These are phyloP conservation scores for Farysia itapuensis DNA, from an alignment of 1,284 basidiomycete genomes.

Conservation along the genomic window DNA sequence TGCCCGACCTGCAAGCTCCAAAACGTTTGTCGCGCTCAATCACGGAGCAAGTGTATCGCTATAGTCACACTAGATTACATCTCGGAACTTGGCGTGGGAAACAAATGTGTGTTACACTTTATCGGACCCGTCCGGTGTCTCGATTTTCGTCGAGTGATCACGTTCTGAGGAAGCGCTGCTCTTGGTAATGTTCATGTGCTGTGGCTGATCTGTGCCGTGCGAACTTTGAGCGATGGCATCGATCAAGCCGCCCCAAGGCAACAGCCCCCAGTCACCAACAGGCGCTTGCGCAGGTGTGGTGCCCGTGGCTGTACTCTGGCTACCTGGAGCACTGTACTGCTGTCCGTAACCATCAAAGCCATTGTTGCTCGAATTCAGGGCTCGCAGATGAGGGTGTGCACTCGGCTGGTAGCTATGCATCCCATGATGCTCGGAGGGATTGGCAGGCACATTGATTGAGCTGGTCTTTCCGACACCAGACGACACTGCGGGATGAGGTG, in stretches of 20 bases:
- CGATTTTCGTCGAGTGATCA: too few relatives aligned
- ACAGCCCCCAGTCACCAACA: slow-evolving; percentile 26
- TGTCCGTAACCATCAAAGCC: slow-evolving; percentile 9
- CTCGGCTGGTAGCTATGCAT: slow-evolving; percentile 27
- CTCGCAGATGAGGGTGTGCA: slow-evolving; percentile 31
- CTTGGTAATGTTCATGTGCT: too few relatives aligned
- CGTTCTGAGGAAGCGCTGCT: too few relatives aligned
- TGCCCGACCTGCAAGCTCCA: not conserved
- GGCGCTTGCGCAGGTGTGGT: not conserved
- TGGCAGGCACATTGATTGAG: slow-evolving; percentile 35
- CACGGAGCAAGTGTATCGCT: slow-evolving; percentile 27
- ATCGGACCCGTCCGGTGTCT: slow-evolving; percentile 24
- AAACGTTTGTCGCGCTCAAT: slow-evolving; percentile 26
- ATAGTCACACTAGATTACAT: slow-evolving; percentile 1
- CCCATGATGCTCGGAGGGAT: slow-evolving; percentile 15
- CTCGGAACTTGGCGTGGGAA: too few relatives aligned
- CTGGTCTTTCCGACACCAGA: slow-evolving; percentile 4
- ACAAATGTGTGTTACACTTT: slow-evolving; percentile 15
- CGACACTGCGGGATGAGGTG: slow-evolving; percentile 10
- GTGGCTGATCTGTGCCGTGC: slow-evolving; percentile 20
- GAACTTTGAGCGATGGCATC: slow-evolving; percentile 45
- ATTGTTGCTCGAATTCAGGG: slow-evolving; percentile 13
- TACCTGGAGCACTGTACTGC: slow-evolving; percentile 1
- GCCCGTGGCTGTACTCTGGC: slow-evolving; percentile 1
- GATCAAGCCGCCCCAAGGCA: slow-evolving; percentile 49